A percentile compares a stretch with the other conserved stretches of the same genome.
phyloP scores from a whole-genome alignment of 352 stramenopile species.

The Phytophthora ohioensis region DNA sequence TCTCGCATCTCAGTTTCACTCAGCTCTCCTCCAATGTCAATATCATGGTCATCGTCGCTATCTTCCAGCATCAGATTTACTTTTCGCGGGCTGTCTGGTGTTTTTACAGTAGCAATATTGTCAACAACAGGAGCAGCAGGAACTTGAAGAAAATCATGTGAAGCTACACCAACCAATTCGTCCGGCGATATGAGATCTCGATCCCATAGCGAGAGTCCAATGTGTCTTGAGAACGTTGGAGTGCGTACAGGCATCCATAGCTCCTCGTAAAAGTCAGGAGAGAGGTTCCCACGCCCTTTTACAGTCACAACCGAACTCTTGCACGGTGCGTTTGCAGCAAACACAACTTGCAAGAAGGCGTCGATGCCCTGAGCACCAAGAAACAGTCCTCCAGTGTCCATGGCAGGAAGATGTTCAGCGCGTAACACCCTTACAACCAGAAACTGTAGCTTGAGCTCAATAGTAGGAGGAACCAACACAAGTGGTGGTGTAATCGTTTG shows the following conservation, averaged over 20 bases:
- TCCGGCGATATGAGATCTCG: constrained; percentile 54
- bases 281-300: constrained; percentile 58
- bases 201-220: constrained; percentile 72
- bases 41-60: constrained; percentile 13
- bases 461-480: constrained; percentile 75
- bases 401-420: constrained; percentile 83
- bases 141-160: constrained; percentile 79
- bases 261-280: constrained; percentile 79
- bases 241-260: constrained; percentile 88
- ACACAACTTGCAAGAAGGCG: constrained; percentile 79
- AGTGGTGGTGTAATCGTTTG: constrained; percentile 45
- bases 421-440: constrained; percentile 81
- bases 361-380: constrained; percentile 76
- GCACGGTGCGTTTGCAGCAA: constrained; percentile 58
- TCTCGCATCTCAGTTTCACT: constrained; percentile 12
- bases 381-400: constrained; percentile 59
- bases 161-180: constrained; percentile 76
- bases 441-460: constrained; percentile 84
- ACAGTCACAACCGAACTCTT: constrained; percentile 67
- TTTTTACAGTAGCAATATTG: background rate
- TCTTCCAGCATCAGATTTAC: constrained; percentile 15
- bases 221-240: constrained; percentile 76
- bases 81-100: constrained; percentile 9
- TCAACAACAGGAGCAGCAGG: constrained; percentile 10
- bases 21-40: background rate